Conservation (phyloP, 2,329 filamentous ascomycete species). For the Aspergillus pseudotamarii region DNA sequence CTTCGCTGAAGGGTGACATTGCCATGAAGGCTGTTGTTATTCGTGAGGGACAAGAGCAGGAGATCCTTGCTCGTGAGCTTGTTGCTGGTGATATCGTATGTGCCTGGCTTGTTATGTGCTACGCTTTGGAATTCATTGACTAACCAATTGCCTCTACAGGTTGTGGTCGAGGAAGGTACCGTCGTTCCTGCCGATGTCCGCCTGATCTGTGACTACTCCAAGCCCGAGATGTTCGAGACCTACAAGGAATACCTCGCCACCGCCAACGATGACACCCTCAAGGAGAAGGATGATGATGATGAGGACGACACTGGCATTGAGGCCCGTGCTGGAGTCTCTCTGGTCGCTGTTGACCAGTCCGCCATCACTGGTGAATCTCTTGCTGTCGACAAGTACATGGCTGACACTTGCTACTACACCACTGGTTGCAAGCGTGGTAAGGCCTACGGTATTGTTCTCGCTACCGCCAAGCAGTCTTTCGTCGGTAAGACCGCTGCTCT, state of each 20-base stretch:
- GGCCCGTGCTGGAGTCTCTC: conserved; percentile 63
- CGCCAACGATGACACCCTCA: conserved; percentile 62
- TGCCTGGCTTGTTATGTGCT: conserved; percentile 11
- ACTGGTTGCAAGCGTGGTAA: conserved; percentile 81
- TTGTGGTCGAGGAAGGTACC: conserved; percentile 72
- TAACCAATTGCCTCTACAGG: conserved; percentile 38
- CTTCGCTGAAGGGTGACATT: conserved; percentile 75
- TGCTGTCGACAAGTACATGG: conserved; percentile 65
- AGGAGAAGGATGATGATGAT: conserved; percentile 59
- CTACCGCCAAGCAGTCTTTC: conserved; percentile 72
- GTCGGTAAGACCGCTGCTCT: conserved; percentile 75
- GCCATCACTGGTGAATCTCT: conserved; percentile 81
- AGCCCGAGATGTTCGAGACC: conserved; percentile 67
- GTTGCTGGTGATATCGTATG: conserved; percentile 75
- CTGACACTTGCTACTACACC: conserved; percentile 75
- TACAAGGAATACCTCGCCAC: conserved; percentile 67
- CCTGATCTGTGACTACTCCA: conserved; percentile 72
- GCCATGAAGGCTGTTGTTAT: conserved; percentile 72
- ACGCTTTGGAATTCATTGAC: not conserved
- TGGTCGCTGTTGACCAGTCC: conserved; percentile 75
- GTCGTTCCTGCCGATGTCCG: conserved; percentile 71
- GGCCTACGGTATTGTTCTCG: conserved; percentile 69
- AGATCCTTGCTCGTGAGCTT: conserved; percentile 71
- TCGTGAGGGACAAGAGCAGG: conserved; percentile 67
- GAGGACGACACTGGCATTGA: conserved; percentile 58